phyloP scores from a whole-genome alignment of 73 alveolate genomes.

The Tetrahymena elliotti region DNA sequence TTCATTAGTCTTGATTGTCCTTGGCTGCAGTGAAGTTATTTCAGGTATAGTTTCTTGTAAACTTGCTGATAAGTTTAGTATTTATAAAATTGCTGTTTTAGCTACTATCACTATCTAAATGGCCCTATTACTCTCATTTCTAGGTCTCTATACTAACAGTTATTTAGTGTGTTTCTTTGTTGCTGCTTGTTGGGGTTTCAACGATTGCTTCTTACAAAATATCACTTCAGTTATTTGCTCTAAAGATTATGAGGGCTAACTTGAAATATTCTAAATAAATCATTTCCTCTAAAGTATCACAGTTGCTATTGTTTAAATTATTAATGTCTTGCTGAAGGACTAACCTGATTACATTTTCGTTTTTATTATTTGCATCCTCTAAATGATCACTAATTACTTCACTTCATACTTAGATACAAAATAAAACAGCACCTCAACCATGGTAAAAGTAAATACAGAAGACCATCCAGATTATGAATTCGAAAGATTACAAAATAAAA shows the following conservation, averaged over 20 bases:
- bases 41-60: slow-evolving; percentile 26
- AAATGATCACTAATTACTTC: background rate
- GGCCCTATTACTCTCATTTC: slow-evolving; percentile 15
- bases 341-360: background rate
- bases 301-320: background rate
- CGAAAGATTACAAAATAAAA: background rate
- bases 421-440: background rate
- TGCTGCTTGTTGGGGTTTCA: slow-evolving; percentile 38
- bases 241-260: background rate
- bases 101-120: slow-evolving; percentile 18
- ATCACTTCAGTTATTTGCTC: background rate
- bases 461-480: background rate
- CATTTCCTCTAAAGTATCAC: background rate
- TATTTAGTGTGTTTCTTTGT: slow-evolving; percentile 13
- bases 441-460: background rate
- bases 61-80: slow-evolving; percentile 22
- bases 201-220: slow-evolving; percentile 13
- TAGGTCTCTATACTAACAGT: slow-evolving; percentile 9
- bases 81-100: slow-evolving; percentile 10
- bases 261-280: background rate
- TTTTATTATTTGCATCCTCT: background rate
- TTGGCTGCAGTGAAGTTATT: slow-evolving; percentile 19
- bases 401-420: background rate
- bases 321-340: background rate
- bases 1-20: slow-evolving; percentile 15